Conservation (phyloP, 306 rosid species). For the Vicia sativa region DNA sequence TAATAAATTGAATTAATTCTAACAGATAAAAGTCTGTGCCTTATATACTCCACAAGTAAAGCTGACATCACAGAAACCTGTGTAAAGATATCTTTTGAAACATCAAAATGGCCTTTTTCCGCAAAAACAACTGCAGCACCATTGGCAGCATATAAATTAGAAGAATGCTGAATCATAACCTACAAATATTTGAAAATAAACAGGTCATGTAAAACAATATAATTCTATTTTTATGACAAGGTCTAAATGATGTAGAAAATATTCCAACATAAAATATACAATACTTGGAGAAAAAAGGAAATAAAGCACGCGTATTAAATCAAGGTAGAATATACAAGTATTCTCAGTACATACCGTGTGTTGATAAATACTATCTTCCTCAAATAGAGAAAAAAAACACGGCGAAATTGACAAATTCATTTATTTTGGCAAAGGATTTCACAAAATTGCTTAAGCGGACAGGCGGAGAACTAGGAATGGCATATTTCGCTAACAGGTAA, state of each 20-base stretch:
- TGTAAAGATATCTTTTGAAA: constrained; percentile 88
- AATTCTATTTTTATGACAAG: constrained; percentile 22
- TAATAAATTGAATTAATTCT: constrained; percentile 37
- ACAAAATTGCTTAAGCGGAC: neutral
- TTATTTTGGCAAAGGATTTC: neutral
- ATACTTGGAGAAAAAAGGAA: constrained; percentile 13
- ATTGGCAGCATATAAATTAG: constrained; percentile 97
- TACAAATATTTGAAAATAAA: constrained; percentile 41
- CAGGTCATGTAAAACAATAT: constrained; percentile 30
- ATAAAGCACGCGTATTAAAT: constrained; percentile 10
- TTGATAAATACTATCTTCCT: constrained; percentile 25
- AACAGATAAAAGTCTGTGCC: constrained; percentile 33
- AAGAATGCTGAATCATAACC: constrained; percentile 92
- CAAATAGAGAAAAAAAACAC: neutral
- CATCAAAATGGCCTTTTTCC: constrained; percentile 98
- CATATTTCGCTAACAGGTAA: neutral
- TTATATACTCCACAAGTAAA: constrained; percentile 33
- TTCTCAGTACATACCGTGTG: neutral
- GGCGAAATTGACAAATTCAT: neutral
- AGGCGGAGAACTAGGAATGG: neutral
- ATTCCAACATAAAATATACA: constrained; percentile 2
- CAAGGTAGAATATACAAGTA: constrained; percentile 27
- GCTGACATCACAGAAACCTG: constrained; percentile 53
- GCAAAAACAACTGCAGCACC: constrained; percentile 97
- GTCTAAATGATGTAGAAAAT: constrained; percentile 15